phyloP scores from a whole-genome alignment of 257 asterid species.

The Lithospermum erythrorhizon region DNA sequence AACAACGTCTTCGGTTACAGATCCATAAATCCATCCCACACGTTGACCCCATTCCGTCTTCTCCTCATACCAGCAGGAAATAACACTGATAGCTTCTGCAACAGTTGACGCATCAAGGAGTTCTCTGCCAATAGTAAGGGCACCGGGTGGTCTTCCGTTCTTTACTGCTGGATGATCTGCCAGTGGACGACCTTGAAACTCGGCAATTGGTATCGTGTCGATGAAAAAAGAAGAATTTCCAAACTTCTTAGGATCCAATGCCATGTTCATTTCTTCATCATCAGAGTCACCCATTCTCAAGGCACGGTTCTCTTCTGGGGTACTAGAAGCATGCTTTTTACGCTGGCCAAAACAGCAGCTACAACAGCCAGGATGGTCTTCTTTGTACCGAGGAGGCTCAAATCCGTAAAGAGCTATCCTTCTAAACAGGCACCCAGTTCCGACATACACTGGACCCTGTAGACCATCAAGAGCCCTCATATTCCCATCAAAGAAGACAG shows the following conservation, averaged over 20 bases:
- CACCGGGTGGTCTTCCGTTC: conserved; percentile 49
- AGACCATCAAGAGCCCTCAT: conserved; percentile 57
- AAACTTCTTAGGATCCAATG: conserved; percentile 33
- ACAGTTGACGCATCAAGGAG: conserved; percentile 48
- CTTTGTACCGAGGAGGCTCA: conserved; percentile 33
- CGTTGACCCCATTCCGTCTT: conserved; percentile 66
- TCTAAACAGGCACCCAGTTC: conserved; percentile 50
- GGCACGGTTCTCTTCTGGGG: conserved; percentile 3
- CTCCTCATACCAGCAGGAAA: conserved; percentile 65
- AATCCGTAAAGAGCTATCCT: conserved; percentile 55
- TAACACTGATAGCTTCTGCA: conserved; percentile 44
- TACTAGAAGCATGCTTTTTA: not conserved
- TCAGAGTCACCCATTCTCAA: conserved; percentile 4
- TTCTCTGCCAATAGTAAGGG: conserved; percentile 30
- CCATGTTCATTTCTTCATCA: conserved; percentile 6
- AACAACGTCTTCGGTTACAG: conserved; percentile 62
- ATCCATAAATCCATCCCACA: conserved; percentile 66
- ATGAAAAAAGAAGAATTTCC: conserved; percentile 43
- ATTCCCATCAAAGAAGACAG: conserved; percentile 51
- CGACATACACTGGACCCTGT: conserved; percentile 67
- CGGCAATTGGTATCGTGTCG: conserved; percentile 48
- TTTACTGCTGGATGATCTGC: conserved; percentile 61
- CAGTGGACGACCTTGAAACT: conserved; percentile 46
- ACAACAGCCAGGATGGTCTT: conserved; percentile 8
- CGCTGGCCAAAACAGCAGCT: conserved; percentile 2